phyloP scores from a whole-genome alignment of 768 basidiomycete species.

The Boletus rufocinnamomeus region DNA sequence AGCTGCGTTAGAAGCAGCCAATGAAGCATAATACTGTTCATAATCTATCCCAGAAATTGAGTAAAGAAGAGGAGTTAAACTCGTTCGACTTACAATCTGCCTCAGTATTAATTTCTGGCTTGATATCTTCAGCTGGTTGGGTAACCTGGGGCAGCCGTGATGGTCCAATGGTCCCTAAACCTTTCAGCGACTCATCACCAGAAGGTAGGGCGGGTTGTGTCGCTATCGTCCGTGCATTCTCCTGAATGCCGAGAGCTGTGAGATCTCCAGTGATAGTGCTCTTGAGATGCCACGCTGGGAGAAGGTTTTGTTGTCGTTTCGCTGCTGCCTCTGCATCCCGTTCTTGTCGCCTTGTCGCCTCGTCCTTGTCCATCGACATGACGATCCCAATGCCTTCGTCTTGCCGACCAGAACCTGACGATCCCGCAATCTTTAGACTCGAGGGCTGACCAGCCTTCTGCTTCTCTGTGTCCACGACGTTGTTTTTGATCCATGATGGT shows the following conservation, averaged over 20 bases:
- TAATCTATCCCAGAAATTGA: constrained; percentile 51
- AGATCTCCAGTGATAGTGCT: constrained; percentile 93
- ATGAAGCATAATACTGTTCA: constrained; percentile 80
- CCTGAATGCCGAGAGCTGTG: constrained; percentile 82
- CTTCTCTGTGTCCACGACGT: constrained; percentile 64
- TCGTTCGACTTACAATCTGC: constrained; percentile 57
- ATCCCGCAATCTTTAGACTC: constrained; percentile 74
- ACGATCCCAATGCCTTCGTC: constrained; percentile 86
- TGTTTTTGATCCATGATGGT: constrained; percentile 74
- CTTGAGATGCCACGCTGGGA: constrained; percentile 94
- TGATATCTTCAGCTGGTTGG: constrained; percentile 37
- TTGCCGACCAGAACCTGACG: constrained; percentile 54
- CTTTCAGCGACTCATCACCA: constrained; percentile 74
- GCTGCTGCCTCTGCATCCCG: constrained; percentile 80
- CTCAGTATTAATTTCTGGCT: constrained; percentile 55
- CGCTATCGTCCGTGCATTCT: constrained; percentile 56
- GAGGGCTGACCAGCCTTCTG: constrained; percentile 53
- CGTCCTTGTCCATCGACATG: constrained; percentile 87
- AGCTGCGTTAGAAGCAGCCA: constrained; percentile 62
- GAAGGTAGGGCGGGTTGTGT: constrained; percentile 41
- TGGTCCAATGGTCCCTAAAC: constrained; percentile 58
- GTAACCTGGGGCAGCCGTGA: constrained; percentile 32
- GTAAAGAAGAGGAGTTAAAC: background rate
- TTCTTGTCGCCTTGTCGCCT: constrained; percentile 69
- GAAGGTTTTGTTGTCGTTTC: constrained; percentile 85